Percentiles rank a stretch among this genome's conserved stretches.
phyloP scores from a whole-genome alignment of 1,139 yeast species.

The Lodderomyces elongisporus region DNA sequence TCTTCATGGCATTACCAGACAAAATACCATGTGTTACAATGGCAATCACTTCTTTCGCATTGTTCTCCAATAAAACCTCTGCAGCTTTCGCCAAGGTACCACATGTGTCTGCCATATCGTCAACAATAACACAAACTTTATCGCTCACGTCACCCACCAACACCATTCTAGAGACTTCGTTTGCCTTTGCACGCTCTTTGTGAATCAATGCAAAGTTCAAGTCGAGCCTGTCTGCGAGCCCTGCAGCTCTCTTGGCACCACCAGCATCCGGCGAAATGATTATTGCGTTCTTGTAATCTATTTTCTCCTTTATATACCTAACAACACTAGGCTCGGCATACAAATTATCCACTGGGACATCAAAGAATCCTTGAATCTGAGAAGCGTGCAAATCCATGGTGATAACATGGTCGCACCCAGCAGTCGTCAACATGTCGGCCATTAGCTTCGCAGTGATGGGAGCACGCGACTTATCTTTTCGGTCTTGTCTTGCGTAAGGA shows the following conservation, averaged over 20 bases:
- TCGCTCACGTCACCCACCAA: constrained; percentile 72
- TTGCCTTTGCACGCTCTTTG: constrained; percentile 76
- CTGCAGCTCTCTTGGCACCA: constrained; percentile 80
- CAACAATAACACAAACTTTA: constrained; percentile 66
- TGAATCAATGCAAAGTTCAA: constrained; percentile 76
- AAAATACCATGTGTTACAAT: constrained; percentile 79
- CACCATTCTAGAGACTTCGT: constrained; percentile 72
- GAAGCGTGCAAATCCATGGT: constrained; percentile 84
- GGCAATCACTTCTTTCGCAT: constrained; percentile 72
- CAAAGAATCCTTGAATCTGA: constrained; percentile 79
- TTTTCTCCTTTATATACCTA: constrained; percentile 57
- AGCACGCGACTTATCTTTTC: constrained; percentile 76
- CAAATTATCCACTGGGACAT: constrained; percentile 74
- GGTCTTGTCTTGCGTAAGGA: constrained; percentile 81
- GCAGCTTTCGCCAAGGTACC: constrained; percentile 79
- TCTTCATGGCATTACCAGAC: constrained; percentile 65
- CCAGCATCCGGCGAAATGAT: constrained; percentile 77
- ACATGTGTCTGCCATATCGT: constrained; percentile 85
- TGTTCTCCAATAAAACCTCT: constrained; percentile 52
- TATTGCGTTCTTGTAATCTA: constrained; percentile 45
- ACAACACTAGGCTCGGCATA: constrained; percentile 78
- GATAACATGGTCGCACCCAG: constrained; percentile 78
- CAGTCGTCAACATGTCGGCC: constrained; percentile 71
- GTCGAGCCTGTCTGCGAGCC: constrained; percentile 71
- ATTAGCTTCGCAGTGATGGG: constrained; percentile 77